Base-by-base conservation (phyloP, 2,329 filamentous ascomycete species). In the Raffaelea arxii region DNA sequence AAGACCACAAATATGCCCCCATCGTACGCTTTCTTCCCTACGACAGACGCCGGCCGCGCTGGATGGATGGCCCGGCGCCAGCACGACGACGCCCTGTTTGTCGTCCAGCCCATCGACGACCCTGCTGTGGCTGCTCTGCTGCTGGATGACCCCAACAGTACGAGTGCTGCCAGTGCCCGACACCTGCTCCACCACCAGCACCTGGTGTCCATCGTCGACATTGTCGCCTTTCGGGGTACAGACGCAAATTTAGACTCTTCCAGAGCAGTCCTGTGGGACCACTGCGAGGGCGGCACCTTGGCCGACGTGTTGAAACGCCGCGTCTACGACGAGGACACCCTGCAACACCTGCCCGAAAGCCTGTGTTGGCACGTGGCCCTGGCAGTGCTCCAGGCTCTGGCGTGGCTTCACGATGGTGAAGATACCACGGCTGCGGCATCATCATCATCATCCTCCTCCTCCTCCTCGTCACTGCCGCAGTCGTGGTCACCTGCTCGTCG, bases 341-440 rank as follows among this genome's bases (percentile, higher is more conserved):
- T 72, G 71, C n/a, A n/a, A n/a, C n/a, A n/a, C 51, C 55, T 75
- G 12, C 73, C 74, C 0, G 75, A 78, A 53, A 63, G 65, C 3
- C 60, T 78, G 12, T 74, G 73, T 51, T 79, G 75, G 75, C 74
- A 78, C 53, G 73, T 78, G 9, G 61, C 72, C 12, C 56, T 62
- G 11, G 70, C 67, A 7, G 57, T 77, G 41, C 58, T 71, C 14
- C 62, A 64, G n/a, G 73, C 72, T 3, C 62, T 78, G 35, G 58
- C 68, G 25, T 77, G 70, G 64, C 58, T 78, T 19, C 75, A 79
- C 55, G 66, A 74, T 39, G 75, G 75, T 16, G 58, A 61, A 44
- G 57, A 58, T 4, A 52, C 14, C 18, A 18, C 61, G 12, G 51
- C 54, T 24, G 49, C n/a, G n/a, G n/a, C n/a, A n/a, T n/a, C n/a